Conservation (phyloP, 2,329 filamentous ascomycete genomes). For the Bertia moriformis region DNA sequence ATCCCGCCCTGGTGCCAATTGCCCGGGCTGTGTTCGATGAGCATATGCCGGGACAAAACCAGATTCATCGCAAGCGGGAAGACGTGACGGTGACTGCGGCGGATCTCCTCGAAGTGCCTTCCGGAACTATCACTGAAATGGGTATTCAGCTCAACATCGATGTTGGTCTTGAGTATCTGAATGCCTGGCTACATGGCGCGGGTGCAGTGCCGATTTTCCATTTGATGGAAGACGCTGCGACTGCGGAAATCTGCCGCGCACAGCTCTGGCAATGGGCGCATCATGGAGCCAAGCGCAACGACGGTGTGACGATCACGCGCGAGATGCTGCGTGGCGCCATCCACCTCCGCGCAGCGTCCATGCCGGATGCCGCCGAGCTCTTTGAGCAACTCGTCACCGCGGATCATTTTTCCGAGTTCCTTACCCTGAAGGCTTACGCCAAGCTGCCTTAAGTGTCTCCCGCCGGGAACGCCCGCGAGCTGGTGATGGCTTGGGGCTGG, state of each 20-base stretch:
- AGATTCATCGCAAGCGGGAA: slow-evolving; percentile 79
- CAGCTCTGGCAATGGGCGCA: slow-evolving; percentile 95
- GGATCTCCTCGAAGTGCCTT: slow-evolving; percentile 80
- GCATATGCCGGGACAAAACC: slow-evolving; percentile 96
- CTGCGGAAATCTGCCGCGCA: slow-evolving; percentile 82
- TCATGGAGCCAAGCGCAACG: slow-evolving; percentile 24
- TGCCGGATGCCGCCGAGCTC: no score
- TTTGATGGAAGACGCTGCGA: slow-evolving; percentile 96
- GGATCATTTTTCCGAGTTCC: not conserved
- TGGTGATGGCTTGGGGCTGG: no score
- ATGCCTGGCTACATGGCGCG: slow-evolving; percentile 87
- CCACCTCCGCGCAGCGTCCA: no score
- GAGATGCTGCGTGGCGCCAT: not conserved
- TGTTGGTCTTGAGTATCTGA: slow-evolving; percentile 95
- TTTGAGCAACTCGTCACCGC: not conserved
- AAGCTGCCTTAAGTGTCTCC: no score
- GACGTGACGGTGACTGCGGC: slow-evolving; percentile 76
- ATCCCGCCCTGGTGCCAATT: slow-evolving; percentile 79
- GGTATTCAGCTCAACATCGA: slow-evolving; percentile 95
- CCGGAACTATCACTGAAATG: slow-evolving; percentile 72
- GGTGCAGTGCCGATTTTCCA: slow-evolving; percentile 97
- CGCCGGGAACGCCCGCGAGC: no score
- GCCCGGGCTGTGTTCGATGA: slow-evolving; percentile 91
- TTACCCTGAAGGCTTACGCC: not conserved
- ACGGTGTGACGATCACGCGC: not conserved